A percentile compares a stretch with the other conserved stretches of the same genome.
Evolutionary conservation across 1,139 yeast genomes (phyloP).

Genomic region (Magnusiomyces fungicola): DNA sequence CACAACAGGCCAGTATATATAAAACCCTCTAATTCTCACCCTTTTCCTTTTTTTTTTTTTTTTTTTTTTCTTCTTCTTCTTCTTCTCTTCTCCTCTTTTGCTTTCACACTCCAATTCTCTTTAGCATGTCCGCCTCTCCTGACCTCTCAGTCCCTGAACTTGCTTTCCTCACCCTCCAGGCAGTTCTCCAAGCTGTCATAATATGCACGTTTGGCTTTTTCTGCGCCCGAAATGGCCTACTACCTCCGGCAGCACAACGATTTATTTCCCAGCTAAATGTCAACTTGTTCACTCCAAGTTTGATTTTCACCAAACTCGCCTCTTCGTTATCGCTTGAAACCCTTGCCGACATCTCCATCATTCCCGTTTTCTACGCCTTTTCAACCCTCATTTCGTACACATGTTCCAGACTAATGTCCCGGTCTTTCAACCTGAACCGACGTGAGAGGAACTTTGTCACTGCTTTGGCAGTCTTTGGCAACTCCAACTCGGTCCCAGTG

Average conservation of each 20-base stretch:
- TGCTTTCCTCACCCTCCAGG: slow-evolving; percentile 63
- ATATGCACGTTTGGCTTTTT: slow-evolving; percentile 66
- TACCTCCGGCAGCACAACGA: slow-evolving; percentile 57
- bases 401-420: slow-evolving; percentile 47
- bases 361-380: slow-evolving; percentile 64
- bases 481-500: slow-evolving; percentile 57
- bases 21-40: background rate
- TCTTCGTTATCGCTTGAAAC: slow-evolving; percentile 61
- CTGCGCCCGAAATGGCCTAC: slow-evolving; percentile 55
- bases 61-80: background rate
- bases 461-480: slow-evolving; percentile 86
- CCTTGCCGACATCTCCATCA: slow-evolving; percentile 59
- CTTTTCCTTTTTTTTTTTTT: slow-evolving; percentile 2
- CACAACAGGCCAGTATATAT: background rate
- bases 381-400: slow-evolving; percentile 55
- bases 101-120: background rate
- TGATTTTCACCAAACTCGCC: slow-evolving; percentile 74
- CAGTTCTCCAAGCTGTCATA: slow-evolving; percentile 68
- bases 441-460: slow-evolving; percentile 75
- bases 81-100: background rate
- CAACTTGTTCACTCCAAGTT: slow-evolving; percentile 76
- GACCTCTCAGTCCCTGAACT: slow-evolving; percentile 47
- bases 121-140: slow-evolving; percentile 8
- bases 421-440: slow-evolving; percentile 44
- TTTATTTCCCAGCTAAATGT: slow-evolving; percentile 63